Evolutionary conservation across 2,329 filamentous ascomycete species (phyloP), one percentile per base, ranked within the genome.

Genomic region (Fusarium redolens): DNA sequence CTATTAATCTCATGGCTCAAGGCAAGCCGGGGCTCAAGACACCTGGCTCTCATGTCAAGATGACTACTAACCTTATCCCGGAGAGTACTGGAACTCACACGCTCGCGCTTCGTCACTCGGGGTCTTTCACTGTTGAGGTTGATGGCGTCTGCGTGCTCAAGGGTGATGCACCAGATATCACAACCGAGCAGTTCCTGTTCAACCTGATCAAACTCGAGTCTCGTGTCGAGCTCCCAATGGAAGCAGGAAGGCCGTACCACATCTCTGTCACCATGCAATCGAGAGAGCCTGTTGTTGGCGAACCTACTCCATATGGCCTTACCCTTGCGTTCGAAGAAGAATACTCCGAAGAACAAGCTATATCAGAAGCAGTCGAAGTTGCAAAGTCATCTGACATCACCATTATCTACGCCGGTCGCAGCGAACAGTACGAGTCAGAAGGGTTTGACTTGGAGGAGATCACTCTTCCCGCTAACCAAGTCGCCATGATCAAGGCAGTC

Each of bases 201-300:
- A 57, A 57, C 18, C 0, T 57, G 6, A 9, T 33, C 28, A 57
- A 48, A 1, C 17, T 57, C 0, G 54, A 57, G 18, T 57, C 54
- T 1, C 4, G 18, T 3, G 22, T 57, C 0, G 0, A 37, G 13
- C 0, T 57, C 0, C 3, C 0, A 1, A 48, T 57, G 40, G 40
- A 57, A 3, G 22, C 41, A 37, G 54, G 40, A 43, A 31, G 7
- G 14, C 14, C 51, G 1, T 55, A 55, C 3, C 14, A 25, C 3
- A 5, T 55, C 4, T 55, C 18, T n/a, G 51, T 55, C 5, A 18
- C 20, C 5, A 55, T 55, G 51, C 25, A 55, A 17, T 55, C 51
- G 0, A 41, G 51, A 43, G 25, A 55, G 7, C 37, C 37, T 13
- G 51, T 55, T 2, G 3, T 55, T 43, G 51, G 51, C 0, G 51